A percentile compares a stretch with the other conserved stretches of the same genome.
Evolutionary conservation across 2,329 filamentous ascomycete genomes (phyloP).

Genomic region (Colletotrichum eremochloae): DNA sequence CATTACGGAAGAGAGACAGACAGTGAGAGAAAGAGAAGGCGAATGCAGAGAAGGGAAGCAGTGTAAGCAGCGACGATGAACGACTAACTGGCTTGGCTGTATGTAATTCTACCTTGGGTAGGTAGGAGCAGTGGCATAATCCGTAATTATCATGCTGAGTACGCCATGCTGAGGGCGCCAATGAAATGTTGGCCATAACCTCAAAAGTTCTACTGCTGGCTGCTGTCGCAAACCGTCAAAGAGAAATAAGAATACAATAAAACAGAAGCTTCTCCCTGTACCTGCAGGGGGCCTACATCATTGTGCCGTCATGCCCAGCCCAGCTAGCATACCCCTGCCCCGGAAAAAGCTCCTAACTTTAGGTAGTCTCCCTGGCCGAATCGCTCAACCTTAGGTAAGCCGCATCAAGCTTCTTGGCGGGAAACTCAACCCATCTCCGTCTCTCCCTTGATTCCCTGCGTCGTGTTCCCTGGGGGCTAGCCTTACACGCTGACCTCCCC

Average conservation of each 20-base stretch:
- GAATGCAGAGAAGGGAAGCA: not conserved
- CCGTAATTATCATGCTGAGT: conserved; percentile 22
- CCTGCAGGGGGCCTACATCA: conserved; percentile 42
- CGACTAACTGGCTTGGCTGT: conserved; percentile 33
- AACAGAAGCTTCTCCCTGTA: conserved; percentile 23
- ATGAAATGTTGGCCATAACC: not conserved
- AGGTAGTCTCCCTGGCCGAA: conserved; percentile 18
- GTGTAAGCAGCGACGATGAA: conserved; percentile 25
- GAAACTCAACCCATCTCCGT: conserved; percentile 29
- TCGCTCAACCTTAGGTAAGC: conserved; percentile 35
- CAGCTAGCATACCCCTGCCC: conserved; percentile 26
- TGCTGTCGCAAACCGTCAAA: not conserved
- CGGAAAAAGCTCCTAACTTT: conserved; percentile 33
- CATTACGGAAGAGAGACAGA: not conserved
- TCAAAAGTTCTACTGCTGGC: not conserved
- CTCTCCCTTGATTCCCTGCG: not conserved
- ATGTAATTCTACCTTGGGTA: conserved; percentile 8
- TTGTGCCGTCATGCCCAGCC: conserved; percentile 29
- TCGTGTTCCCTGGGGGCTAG: conserved; percentile 16
- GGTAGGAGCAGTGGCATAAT: conserved; percentile 18
- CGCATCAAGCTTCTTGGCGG: conserved; percentile 19
- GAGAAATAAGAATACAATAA: too few species aligned
- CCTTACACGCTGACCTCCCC: conserved; percentile 24
- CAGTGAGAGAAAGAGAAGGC: not conserved
- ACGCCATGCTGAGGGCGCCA: not conserved